These are phyloP conservation scores for Blastobotrys malaysiensis DNA, from an alignment of 1,139 yeast genomes.

Conservation along the genomic window DNA sequence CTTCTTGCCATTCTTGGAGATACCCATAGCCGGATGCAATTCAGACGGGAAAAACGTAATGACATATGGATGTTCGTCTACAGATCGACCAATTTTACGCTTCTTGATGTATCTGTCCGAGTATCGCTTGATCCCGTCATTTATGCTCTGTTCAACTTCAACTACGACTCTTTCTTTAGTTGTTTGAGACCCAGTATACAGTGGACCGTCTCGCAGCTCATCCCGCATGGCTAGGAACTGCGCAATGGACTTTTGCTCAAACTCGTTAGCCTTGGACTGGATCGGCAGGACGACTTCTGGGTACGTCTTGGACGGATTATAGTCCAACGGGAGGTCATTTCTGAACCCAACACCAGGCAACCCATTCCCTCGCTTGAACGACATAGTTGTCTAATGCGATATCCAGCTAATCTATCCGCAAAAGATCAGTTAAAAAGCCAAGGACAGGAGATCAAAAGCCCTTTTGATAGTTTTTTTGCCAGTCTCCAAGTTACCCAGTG, in stretches of 20 bases:
- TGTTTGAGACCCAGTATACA: constrained; percentile 57
- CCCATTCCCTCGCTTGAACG: not conserved
- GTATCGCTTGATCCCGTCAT: constrained; percentile 35
- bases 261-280: constrained; percentile 52
- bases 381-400: not conserved
- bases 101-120: constrained; percentile 48
- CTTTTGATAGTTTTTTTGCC: not conserved
- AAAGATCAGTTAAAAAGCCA: not conserved
- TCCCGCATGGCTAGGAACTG: constrained; percentile 57
- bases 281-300: constrained; percentile 46
- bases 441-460: not conserved
- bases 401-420: not conserved
- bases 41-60: constrained; percentile 67
- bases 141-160: constrained; percentile 26
- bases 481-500: not conserved
- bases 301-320: constrained; percentile 26
- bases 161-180: constrained; percentile 23
- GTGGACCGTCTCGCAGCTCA: constrained; percentile 66
- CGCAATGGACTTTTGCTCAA: constrained; percentile 57
- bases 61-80: constrained; percentile 75
- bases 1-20: constrained; percentile 38
- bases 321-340: not conserved
- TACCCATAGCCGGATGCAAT: constrained; percentile 69
- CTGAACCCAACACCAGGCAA: not conserved
- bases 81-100: constrained; percentile 68